These are phyloP conservation scores for Elsinoe fawcettii DNA, from an alignment of 2,329 filamentous ascomycete genomes.

Conservation along the genomic window DNA sequence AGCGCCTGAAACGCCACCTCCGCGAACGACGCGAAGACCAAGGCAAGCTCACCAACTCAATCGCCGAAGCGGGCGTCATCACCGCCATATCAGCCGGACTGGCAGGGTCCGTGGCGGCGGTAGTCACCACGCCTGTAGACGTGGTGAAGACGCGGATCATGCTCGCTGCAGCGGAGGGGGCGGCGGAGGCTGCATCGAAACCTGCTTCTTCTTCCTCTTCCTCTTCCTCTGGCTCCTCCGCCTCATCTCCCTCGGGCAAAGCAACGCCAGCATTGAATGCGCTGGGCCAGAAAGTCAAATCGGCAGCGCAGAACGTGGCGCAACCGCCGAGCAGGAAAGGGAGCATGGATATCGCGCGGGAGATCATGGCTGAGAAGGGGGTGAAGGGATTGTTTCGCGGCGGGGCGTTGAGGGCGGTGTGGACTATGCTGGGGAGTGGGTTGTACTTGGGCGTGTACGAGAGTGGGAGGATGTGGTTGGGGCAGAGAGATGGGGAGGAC, in stretches of 20 bases:
- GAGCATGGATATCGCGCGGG: conserved; percentile 53
- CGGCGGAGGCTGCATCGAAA: conserved; percentile 21
- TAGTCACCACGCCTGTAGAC: conserved; percentile 81
- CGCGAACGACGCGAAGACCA: conserved; percentile 36
- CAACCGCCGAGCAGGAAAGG: conserved; percentile 30
- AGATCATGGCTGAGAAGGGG: conserved; percentile 61
- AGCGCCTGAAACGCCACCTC: conserved; percentile 55
- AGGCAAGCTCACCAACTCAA: conserved; percentile 31
- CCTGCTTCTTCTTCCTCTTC: conserved; percentile 17
- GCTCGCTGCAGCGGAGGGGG: conserved; percentile 52
- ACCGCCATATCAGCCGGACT: conserved; percentile 66
- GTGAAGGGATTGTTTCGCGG: conserved; percentile 70
- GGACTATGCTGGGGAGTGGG: conserved; percentile 77
- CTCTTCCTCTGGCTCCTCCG: neutral
- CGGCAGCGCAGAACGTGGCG: conserved; percentile 28
- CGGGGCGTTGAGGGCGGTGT: conserved; percentile 61
- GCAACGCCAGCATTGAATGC: conserved; percentile 29
- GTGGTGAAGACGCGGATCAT: conserved; percentile 88
- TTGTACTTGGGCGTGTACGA: conserved; percentile 85
- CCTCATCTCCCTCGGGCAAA: neutral
- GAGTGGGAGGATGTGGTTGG: conserved; percentile 54
- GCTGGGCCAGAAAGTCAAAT: conserved; percentile 33
- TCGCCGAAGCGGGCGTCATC: conserved; percentile 61
- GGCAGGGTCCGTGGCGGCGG: conserved; percentile 66
- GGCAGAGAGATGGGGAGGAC: conserved; percentile 37